Percentiles rank a stretch among this genome's conserved stretches.
Conservation (phyloP, 805 yeast genomes). For the Cyberlindnera petersonii region DNA sequence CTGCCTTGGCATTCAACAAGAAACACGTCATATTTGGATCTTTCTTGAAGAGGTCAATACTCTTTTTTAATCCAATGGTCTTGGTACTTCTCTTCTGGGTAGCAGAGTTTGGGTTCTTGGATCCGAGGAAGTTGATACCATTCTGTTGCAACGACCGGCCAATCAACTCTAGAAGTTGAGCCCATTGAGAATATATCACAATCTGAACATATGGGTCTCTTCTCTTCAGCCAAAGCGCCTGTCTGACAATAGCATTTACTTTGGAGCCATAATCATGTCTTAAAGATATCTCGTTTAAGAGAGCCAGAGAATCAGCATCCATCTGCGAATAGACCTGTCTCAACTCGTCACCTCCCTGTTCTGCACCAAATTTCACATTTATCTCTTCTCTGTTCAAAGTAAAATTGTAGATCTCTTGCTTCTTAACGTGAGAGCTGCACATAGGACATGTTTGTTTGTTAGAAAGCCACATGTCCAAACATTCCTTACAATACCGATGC, state of each 20-base stretch:
- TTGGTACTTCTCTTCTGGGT: not conserved
- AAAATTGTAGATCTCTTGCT: slow-evolving; percentile 61
- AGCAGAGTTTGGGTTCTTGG: slow-evolving; percentile 28
- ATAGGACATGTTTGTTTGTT: slow-evolving; percentile 67
- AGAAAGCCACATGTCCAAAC: slow-evolving; percentile 71
- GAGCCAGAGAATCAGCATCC: slow-evolving; percentile 37
- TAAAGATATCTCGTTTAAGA: slow-evolving; percentile 42
- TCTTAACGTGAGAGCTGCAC: slow-evolving; percentile 56
- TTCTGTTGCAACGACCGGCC: slow-evolving; percentile 61
- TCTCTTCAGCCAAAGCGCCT: slow-evolving; percentile 57
- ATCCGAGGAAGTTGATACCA: slow-evolving; percentile 53
- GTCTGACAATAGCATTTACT: slow-evolving; percentile 75
- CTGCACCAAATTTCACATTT: slow-evolving; percentile 41
- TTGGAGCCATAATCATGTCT: slow-evolving; percentile 72
- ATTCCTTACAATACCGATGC: slow-evolving; percentile 81
- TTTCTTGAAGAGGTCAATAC: slow-evolving; percentile 57
- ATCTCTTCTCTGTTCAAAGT: slow-evolving; percentile 53
- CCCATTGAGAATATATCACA: slow-evolving; percentile 88
- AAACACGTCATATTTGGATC: slow-evolving; percentile 72
- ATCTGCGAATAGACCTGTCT: slow-evolving; percentile 32
- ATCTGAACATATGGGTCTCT: slow-evolving; percentile 58
- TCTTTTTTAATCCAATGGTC: slow-evolving; percentile 17
- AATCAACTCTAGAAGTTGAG: slow-evolving; percentile 62
- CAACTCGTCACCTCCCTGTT: slow-evolving; percentile 11
- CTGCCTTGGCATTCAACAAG: slow-evolving; percentile 76